phyloP scores from a whole-genome alignment of 2,329 filamentous ascomycete genomes.

The Ilyonectria mors-panacis region DNA sequence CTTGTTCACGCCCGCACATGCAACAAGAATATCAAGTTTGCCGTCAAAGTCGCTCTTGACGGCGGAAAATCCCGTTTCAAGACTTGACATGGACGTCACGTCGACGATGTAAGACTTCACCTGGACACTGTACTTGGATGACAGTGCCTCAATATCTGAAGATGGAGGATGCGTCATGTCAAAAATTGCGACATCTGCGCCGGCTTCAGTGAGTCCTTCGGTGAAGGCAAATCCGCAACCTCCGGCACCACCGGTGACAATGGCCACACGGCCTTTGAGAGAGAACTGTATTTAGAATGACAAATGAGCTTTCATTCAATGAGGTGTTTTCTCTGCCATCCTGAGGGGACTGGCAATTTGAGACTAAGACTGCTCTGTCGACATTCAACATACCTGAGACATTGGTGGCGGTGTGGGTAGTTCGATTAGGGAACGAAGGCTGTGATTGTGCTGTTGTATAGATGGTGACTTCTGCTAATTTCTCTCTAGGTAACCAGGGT shows the following conservation, averaged over 20 bases:
- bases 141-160: constrained; percentile 61
- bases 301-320: constrained; percentile 7
- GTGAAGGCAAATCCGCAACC: constrained; percentile 75
- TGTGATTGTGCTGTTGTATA: neutral
- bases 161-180: constrained; percentile 69
- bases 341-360: neutral
- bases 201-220: constrained; percentile 70
- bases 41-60: constrained; percentile 62
- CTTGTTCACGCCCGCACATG: constrained; percentile 72
- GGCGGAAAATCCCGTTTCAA: constrained; percentile 66
- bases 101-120: constrained; percentile 66
- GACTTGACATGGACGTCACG: constrained; percentile 61
- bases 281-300: constrained; percentile 57
- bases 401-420: neutral
- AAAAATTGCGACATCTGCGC: constrained; percentile 70
- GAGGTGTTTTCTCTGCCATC: neutral
- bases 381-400: neutral
- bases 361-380: neutral
- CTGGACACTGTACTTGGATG: constrained; percentile 58
- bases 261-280: constrained; percentile 60
- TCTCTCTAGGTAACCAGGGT: neutral
- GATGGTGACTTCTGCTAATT: neutral
- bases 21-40: constrained; percentile 68
- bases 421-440: neutral
- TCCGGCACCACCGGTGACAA: constrained; percentile 67